Evolutionary conservation across 371 early-diverging fungal genomes (phyloP), one percentile per base, ranked within the genome.

Genomic region (Nematocida sp.): DNA sequence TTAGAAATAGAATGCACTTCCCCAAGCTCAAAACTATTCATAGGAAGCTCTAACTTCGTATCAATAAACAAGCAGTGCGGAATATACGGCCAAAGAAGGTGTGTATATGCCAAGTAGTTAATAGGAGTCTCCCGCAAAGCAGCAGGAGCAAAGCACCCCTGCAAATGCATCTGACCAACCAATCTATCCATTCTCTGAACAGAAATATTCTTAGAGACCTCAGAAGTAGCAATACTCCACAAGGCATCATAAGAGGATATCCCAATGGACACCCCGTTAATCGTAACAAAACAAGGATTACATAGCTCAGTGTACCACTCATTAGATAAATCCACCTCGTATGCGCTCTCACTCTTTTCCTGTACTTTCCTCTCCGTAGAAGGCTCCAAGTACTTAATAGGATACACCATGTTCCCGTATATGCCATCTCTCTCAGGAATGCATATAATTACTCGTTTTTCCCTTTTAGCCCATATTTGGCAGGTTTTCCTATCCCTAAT

Each of bases 131-230:
- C 49, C 2, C 23, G 20, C 11, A 53, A 51, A 18, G 59, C 7
- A 38, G 39, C 40, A 11, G 61, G 60, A 33, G 59, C 39, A 60
- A 71, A 71, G 13, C 59, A 48, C 9, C 57, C 30, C 28, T 71
- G 75, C 4, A 33, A 71, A 0, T 33, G 59, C 7, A 23, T n/a
- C 20, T 71, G 75, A 0, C 32, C 39, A 3, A 71, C 13, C 18
- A 55, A 38, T 16, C 40, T 48, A 0, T 45, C 16, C 40, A 54
- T 45, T 20, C 64, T 45, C 3, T 39, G 23, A 45, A 45, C 13
- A 13, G 45, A 45, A 13, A 23, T 36, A 56, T 60, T 61, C 40
- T 36, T 5, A n/a, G 33, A 47, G 36, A 50, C 26, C 51, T 50
- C 61, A 33, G 18, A 23, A 9, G 26, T n/a, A 38, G 51, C 51